Evolutionary conservation across 139 green algal genomes (phyloP).

Genomic region (Coelastrella sp.): DNA sequence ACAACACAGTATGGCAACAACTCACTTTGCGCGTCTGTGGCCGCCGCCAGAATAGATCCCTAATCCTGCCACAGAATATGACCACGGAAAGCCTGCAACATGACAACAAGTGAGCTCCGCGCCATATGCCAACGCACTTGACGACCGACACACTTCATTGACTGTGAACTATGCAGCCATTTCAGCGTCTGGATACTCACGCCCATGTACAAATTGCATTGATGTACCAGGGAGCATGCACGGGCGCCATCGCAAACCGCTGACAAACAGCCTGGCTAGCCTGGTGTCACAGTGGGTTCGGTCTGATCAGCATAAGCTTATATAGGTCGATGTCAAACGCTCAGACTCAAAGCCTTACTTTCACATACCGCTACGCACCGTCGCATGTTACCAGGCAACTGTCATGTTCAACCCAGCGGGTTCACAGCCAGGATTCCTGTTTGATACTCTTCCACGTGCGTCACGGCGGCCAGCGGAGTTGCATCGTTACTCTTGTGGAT

Average conservation of each 20-base stretch:
- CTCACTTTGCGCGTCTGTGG: constrained; percentile 49
- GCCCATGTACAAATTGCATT: constrained; percentile 47
- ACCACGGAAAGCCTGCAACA: constrained; percentile 41
- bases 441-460: no score
- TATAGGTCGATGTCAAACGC: no score
- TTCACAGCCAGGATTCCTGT: no score
- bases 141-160: background rate
- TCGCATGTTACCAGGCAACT: no score
- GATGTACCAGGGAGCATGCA: constrained; percentile 34
- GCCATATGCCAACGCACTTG: background rate
- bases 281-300: no score
- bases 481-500: no score
- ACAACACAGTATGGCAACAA: background rate
- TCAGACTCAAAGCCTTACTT: no score
- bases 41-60: constrained; percentile 79
- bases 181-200: background rate
- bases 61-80: constrained; percentile 55
- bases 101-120: background rate
- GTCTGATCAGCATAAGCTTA: no score
- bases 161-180: background rate
- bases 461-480: no score
- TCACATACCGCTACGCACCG: no score
- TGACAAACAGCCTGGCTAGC: no score
- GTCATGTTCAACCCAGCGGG: no score
- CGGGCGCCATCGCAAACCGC: background rate